Base-by-base conservation (phyloP, 305 asterid genomes). In the Ruellia speciosa region DNA sequence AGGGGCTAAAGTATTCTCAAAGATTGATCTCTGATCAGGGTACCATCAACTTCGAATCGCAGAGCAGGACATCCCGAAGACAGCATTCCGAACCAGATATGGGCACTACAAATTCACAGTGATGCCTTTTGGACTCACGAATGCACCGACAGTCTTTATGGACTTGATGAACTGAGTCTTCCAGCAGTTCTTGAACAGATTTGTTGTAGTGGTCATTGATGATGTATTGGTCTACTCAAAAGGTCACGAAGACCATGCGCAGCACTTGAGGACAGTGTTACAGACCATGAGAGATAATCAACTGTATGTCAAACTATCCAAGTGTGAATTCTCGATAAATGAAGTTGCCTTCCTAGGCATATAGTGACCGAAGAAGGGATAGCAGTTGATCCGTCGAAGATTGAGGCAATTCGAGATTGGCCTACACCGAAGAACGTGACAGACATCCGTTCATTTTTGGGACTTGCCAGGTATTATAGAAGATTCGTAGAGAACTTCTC, bases 251-350 rank as follows among this genome's bases (percentile, higher is more conserved):
- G n/a, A n/a, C n/a, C n/a, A n/a, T n/a, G n/a, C n/a, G n/a, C n/a
- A n/a, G n/a, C n/a, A n/a, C n/a, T n/a, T n/a, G n/a, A n/a, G n/a
- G n/a, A n/a, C n/a, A n/a, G n/a, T n/a, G n/a, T n/a, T n/a, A n/a
- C n/a, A n/a, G n/a, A n/a, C n/a, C n/a, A n/a, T n/a, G 53, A 7
- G 9, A 52, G 0, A 9, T n/a, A n/a, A n/a, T n/a, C n/a, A 40
- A 12, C 18, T 50, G 8, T 63, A 39, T 19, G 60, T 43, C 0
- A 63, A 63, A 14, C 20, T 54, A 5, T 40, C 18, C 0, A 64
- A 64, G 13, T 54, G 56, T 18, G 62, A 54, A 17, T 64, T 64
- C 45, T 64, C 48, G 55, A 20, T 54, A 0, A 13, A 31, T 0
- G 16, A 37, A 9, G 56, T 54, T 5, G 41, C 31, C 2, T 64